Evolutionary conservation across 768 basidiomycete genomes (phyloP).

Genomic region (Trametes sanguinea): DNA sequence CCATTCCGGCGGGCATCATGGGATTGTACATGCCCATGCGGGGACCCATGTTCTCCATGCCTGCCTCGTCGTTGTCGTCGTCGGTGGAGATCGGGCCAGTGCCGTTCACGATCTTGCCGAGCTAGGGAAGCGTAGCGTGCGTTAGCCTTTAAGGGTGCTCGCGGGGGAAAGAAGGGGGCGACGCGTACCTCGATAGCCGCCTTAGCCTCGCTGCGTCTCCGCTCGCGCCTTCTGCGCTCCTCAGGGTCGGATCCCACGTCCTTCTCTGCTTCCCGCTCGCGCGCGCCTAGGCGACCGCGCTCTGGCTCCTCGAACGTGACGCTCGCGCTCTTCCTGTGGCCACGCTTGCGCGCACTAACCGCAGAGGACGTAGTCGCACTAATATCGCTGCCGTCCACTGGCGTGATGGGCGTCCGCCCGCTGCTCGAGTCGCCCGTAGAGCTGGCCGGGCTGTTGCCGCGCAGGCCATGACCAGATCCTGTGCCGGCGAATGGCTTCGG

Average conservation of each 20-base stretch:
- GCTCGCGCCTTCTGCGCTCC: slow-evolving; percentile 65
- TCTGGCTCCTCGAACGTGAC: slow-evolving; percentile 67
- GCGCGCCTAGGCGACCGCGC: slow-evolving; percentile 32
- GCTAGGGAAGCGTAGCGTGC: slow-evolving; percentile 43
- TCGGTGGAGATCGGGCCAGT: slow-evolving; percentile 54
- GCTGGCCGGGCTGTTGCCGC: slow-evolving; percentile 74
- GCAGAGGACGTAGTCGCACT: slow-evolving; percentile 26
- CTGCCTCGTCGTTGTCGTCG: slow-evolving; percentile 37
- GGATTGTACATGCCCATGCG: slow-evolving; percentile 42
- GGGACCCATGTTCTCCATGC: slow-evolving; percentile 31
- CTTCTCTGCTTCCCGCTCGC: slow-evolving; percentile 26
- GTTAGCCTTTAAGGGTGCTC: background rate
- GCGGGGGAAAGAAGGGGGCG: slow-evolving; percentile 4
- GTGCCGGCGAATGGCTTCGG: slow-evolving; percentile 56
- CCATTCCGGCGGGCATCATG: slow-evolving; percentile 27
- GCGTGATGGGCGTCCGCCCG: slow-evolving; percentile 73
- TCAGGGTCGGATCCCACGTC: slow-evolving; percentile 32
- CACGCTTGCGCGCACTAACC: slow-evolving; percentile 25
- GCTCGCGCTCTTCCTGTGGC: slow-evolving; percentile 57
- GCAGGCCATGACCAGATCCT: slow-evolving; percentile 25
- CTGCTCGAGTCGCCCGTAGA: slow-evolving; percentile 86
- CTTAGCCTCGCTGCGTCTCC: slow-evolving; percentile 80
- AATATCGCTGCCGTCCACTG: slow-evolving; percentile 74
- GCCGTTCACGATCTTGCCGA: slow-evolving; percentile 87
- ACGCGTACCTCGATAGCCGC: slow-evolving; percentile 82